phyloP scores from a whole-genome alignment of 1,284 basidiomycete species.

The Tilletia setariae region DNA sequence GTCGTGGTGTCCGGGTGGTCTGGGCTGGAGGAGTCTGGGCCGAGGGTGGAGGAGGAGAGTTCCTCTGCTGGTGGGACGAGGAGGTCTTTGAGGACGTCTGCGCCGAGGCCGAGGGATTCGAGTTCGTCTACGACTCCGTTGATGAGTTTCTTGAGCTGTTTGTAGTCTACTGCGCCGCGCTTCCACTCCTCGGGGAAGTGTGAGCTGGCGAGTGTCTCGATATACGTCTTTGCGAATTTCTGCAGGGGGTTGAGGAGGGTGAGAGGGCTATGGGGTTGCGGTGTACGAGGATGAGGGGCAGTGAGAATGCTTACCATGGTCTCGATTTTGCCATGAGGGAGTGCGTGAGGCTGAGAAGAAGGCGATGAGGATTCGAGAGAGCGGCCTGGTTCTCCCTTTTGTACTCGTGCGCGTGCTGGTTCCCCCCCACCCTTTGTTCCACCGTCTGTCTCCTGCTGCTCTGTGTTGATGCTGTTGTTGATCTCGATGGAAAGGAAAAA shows the following conservation, averaged over 20 bases:
- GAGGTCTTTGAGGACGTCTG: constrained; percentile 61
- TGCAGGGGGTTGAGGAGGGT: not conserved
- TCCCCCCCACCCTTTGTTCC: too few species aligned
- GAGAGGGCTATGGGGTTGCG: not conserved
- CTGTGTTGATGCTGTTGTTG: too few species aligned
- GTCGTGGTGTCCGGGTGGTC: constrained; percentile 11
- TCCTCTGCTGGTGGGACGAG: constrained; percentile 45
- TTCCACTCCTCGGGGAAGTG: constrained; percentile 71
- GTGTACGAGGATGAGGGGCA: not conserved
- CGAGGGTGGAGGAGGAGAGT: not conserved
- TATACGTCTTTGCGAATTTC: constrained; percentile 79
- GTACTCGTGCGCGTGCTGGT: too few species aligned
- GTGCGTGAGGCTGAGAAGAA: too few species aligned
- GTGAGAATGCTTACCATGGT: too few species aligned
- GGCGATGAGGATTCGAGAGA: too few species aligned
- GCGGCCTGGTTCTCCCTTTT: too few species aligned
- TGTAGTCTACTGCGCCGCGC: constrained; percentile 78
- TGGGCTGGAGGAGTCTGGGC: not conserved
- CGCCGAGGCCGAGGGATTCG: constrained; percentile 70
- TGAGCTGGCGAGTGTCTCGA: constrained; percentile 64
- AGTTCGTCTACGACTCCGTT: constrained; percentile 81
- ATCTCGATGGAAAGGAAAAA: too few species aligned
- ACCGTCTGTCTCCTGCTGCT: too few species aligned
- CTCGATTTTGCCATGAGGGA: too few species aligned
- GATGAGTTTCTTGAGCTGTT: constrained; percentile 88